phyloP scores from a whole-genome alignment of 106 monocot genomes.

The Apostasia shenzhenica region DNA sequence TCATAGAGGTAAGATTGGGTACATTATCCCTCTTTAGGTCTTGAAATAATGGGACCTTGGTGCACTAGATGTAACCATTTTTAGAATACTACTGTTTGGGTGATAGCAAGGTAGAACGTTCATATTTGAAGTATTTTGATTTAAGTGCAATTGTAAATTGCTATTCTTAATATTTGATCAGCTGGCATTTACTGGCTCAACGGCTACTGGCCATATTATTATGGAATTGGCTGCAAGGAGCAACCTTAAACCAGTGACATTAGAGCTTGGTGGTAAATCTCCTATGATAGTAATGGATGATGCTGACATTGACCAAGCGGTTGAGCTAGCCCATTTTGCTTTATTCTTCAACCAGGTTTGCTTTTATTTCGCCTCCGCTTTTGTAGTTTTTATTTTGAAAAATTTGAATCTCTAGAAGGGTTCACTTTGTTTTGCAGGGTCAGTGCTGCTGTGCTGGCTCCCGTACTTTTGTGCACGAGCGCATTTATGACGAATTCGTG shows the following conservation, averaged over 20 bases:
- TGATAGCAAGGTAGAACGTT: no score
- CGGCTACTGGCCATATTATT: conserved; percentile 40
- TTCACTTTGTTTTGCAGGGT: conserved; percentile 17
- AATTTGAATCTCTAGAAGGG: neutral
- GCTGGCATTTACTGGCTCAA: conserved; percentile 67
- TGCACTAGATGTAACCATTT: no score
- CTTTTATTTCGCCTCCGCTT: neutral
- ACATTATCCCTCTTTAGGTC: no score
- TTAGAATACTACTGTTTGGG: no score
- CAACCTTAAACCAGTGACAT: conserved; percentile 52
- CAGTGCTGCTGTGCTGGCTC: conserved; percentile 67
- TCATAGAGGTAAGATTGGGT: no score
- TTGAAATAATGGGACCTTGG: no score
- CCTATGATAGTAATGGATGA: conserved; percentile 67
- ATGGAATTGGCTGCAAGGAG: conserved; percentile 75
- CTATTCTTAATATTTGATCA: conserved; percentile 2
- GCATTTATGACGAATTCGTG: conserved; percentile 73
- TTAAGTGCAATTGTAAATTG: no score
- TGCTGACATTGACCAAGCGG: conserved; percentile 58
- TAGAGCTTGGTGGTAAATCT: conserved; percentile 62
- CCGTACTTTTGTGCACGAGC: conserved; percentile 81
- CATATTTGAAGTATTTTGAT: no score
- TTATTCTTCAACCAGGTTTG: conserved; percentile 64
- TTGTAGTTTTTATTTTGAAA: neutral
- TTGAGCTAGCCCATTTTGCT: conserved; percentile 54